Conservation (phyloP, 495 filamentous ascomycete genomes). For the Penicillium samsonianum region DNA sequence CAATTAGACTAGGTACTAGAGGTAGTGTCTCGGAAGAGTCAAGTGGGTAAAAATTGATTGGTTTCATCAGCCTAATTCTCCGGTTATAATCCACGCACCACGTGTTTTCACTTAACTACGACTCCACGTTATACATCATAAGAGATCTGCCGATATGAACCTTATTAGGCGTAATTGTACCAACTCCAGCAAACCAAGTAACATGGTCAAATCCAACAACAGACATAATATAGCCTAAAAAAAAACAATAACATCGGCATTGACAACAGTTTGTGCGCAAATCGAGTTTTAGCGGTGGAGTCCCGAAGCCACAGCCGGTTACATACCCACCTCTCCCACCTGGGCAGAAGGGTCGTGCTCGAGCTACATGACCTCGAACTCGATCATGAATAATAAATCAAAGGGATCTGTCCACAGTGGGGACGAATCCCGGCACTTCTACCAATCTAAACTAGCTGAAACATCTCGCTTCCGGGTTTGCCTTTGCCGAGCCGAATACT, state of each 20-base stretch:
- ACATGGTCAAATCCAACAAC: background rate
- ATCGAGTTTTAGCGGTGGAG: slow-evolving; percentile 19
- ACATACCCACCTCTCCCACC: slow-evolving; percentile 18
- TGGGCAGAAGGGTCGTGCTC: background rate
- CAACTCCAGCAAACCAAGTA: background rate
- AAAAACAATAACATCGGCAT: background rate
- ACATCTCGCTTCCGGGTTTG: slow-evolving; percentile 4
- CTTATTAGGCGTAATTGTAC: background rate
- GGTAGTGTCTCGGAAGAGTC: background rate
- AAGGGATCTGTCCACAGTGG: slow-evolving; percentile 8
- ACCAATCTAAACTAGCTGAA: background rate
- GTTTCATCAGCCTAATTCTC: background rate
- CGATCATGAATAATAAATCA: background rate
- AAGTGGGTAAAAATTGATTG: background rate
- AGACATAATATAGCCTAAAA: background rate
- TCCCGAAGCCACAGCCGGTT: slow-evolving; percentile 28
- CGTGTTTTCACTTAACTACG: background rate
- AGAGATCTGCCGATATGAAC: background rate
- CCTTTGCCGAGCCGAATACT: background rate
- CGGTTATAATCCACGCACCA: background rate
- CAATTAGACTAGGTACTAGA: background rate
- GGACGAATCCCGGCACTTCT: slow-evolving; percentile 4
- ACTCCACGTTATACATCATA: background rate
- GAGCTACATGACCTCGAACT: slow-evolving; percentile 7
- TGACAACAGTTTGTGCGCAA: slow-evolving; percentile 16